Conservation (phyloP, 805 yeast genomes). For the Wickerhamomyces canadensis region DNA sequence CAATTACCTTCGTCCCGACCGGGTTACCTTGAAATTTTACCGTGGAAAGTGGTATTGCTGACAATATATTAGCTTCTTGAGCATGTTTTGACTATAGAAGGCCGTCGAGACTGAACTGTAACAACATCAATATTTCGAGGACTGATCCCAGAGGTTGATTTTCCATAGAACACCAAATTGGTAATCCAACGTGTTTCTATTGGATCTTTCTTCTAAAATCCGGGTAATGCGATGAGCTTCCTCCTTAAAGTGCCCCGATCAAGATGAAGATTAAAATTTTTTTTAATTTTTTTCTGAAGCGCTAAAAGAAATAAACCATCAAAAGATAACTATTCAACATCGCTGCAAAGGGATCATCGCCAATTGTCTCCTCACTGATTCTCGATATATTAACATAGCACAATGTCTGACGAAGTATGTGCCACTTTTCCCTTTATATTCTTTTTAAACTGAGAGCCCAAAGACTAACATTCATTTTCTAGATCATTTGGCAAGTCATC, state of each 20-base stretch:
- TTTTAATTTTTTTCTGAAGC: neutral
- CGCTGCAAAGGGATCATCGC: too few species aligned
- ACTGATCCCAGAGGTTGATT: too few species aligned
- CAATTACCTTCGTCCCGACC: too few species aligned
- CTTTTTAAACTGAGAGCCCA: constrained; percentile 2
- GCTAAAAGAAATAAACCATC: neutral
- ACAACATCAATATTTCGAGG: too few species aligned
- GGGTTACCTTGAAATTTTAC: too few species aligned
- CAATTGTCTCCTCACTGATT: neutral
- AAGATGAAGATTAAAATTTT: neutral
- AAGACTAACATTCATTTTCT: neutral
- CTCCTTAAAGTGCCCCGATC: neutral
- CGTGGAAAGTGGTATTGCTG: too few species aligned
- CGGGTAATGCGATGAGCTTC: constrained; percentile 1
- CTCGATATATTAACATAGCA: neutral
- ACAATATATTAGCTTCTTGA: too few species aligned
- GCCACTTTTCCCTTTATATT: constrained; percentile 2
- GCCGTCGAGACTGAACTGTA: too few species aligned
- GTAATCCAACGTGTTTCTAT: too few species aligned
- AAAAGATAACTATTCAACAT: too few species aligned
- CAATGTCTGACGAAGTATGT: constrained; percentile 24
- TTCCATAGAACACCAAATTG: too few species aligned
- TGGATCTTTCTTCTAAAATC: neutral
- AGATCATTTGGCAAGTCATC: constrained; percentile 96
- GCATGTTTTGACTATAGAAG: too few species aligned